Evolutionary conservation across 345 rosid genomes (phyloP), one percentile per base, ranked within the genome.

Genomic region (Carallia brachiata): DNA sequence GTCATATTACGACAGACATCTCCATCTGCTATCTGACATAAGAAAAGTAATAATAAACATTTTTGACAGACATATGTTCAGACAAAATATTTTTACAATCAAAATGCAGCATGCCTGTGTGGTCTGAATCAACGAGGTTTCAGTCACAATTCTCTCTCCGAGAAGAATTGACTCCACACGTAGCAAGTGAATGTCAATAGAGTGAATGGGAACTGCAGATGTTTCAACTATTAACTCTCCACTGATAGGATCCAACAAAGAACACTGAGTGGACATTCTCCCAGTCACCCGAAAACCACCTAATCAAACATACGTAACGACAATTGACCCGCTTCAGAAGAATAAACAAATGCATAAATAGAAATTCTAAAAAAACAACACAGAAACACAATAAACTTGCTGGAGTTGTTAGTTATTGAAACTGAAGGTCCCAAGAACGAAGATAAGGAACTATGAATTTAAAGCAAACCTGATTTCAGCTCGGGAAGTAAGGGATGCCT

Each of bases 281-380:
- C 97, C 95, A 0, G 91, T 88, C 70, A 94, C 84, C 47, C 94
- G 87, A 71, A 94, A 91, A 53, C 93, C 97, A 85, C 95, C 97
- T 94, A 47, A 69, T 75, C 60, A 60, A 65, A 47, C 73, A 70
- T 12, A 64, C 52, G 73, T 66, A 67, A 64, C 31, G 50, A 75
- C 60, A 82, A 60, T 34, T 56, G 27, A 53, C 18, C 27, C 55
- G 36, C 66, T 56, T 66, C 48, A 52, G 55, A 75, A 48, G 37
- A 59, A 19, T 28, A 60, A 7, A 44, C 60, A 31, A 47, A 27
- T 7, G 15, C 53, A 71, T 53, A 36, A 19, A 67, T 13, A 67
- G 13, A 27, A 17, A 70, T 36, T 13, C 6, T 32, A 18, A 5
- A 37, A 8, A 8, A 28, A 1, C 23, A 13, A 19, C 13, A 60